phyloP scores from a whole-genome alignment of 352 stramenopile genomes.

The Blastocystis hominis region DNA sequence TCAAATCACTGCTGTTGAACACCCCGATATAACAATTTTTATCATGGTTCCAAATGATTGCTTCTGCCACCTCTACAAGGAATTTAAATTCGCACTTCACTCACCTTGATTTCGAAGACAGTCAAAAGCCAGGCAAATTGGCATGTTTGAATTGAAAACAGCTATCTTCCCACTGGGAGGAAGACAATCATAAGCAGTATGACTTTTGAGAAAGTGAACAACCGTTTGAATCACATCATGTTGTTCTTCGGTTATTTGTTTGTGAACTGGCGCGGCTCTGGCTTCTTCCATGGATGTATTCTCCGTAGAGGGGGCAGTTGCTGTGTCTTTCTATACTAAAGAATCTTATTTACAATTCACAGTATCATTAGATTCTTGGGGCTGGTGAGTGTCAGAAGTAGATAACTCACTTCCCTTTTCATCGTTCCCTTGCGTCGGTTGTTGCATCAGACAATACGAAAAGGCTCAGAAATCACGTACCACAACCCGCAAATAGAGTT shows the following conservation, averaged over 20 bases:
- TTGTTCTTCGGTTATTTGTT: neutral
- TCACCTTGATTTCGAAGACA: constrained; percentile 13
- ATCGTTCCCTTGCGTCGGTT: neutral
- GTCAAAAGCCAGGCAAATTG: constrained; percentile 49
- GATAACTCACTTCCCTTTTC: neutral
- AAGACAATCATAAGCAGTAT: constrained; percentile 41
- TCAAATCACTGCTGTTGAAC: constrained; percentile 49
- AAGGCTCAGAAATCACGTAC: neutral
- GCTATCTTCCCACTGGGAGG: constrained; percentile 29
- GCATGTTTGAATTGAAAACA: constrained; percentile 52
- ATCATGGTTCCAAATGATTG: constrained; percentile 50
- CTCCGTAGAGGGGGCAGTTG: neutral
- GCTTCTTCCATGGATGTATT: neutral
- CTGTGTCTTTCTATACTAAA: neutral
- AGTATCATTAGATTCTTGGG: neutral
- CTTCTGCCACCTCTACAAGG: constrained; percentile 36
- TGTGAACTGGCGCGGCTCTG: neutral
- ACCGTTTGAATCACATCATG: neutral
- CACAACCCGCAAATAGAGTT: neutral
- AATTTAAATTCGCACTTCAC: neutral
- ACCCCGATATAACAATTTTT: constrained; percentile 42
- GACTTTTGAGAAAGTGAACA: constrained; percentile 15
- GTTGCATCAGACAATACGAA: neutral
- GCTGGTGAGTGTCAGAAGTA: neutral
- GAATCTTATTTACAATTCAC: neutral